phyloP scores from a whole-genome alignment of 495 filamentous ascomycete species.

The Darksidea phi region DNA sequence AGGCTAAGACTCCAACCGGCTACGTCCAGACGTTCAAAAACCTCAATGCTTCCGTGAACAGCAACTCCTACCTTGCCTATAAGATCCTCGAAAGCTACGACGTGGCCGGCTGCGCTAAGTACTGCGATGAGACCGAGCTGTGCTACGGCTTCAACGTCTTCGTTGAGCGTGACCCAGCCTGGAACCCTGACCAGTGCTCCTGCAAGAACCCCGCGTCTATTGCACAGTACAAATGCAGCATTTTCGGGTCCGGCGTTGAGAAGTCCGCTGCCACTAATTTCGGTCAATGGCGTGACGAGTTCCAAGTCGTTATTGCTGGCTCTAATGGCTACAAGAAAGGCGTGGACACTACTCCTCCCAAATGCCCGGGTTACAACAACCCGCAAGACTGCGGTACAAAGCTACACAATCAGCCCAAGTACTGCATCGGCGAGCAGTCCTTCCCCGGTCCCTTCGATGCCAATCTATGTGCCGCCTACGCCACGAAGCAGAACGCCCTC shows the following conservation, averaged over 20 bases:
- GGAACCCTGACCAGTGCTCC: neutral
- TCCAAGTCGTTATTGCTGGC: neutral
- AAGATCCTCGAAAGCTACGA: neutral
- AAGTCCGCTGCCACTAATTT: neutral
- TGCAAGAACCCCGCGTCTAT: neutral
- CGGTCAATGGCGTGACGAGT: neutral
- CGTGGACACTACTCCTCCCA: neutral
- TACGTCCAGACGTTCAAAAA: neutral
- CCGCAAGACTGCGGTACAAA: neutral
- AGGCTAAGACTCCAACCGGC: neutral
- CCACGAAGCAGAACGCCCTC: neutral
- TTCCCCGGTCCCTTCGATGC: neutral
- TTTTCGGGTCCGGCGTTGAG: neutral
- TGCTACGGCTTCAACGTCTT: slow-evolving; percentile 1
- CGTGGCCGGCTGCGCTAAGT: neutral
- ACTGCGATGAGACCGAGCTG: neutral
- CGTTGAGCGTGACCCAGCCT: neutral
- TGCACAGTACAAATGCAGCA: neutral
- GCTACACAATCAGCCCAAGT: neutral
- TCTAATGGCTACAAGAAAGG: neutral
- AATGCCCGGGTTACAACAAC: neutral
- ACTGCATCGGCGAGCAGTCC: neutral
- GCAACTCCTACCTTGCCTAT: neutral
- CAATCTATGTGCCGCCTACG: neutral
- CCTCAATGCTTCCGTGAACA: neutral